Base-by-base conservation (phyloP, 371 early-diverging fungal species). In the Apophysomyces variabilis region DNA sequence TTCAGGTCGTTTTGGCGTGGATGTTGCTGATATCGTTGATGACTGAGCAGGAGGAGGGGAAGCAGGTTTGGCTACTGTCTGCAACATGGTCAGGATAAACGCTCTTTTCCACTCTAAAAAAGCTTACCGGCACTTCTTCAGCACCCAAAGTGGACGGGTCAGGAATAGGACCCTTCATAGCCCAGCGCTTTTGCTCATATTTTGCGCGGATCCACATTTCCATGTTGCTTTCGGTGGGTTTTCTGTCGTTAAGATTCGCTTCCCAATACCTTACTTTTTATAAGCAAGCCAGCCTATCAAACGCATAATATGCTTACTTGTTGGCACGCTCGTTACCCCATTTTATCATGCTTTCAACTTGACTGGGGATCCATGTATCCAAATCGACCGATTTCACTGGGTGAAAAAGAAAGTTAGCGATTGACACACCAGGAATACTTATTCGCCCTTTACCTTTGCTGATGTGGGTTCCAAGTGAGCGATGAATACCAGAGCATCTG, bases 321-420 rank as follows among this genome's bases (percentile, higher is more conserved):
- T 92, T 91, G 46, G 91, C 93, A 67, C 87, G 89, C 46, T 83
- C 91, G 70, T 95, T 95, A 39, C 95, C 95, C 93, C 94, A 92
- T 13, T 83, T 80, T 35, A 82, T 77, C 93, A 94, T 93, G 68
- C 84, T 91, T 72, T 90, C 89, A 37, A 94, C 85, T 71, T 95
- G 94, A 37, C 92, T 92, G 13, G 85, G 86, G n/a, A 93, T 89
- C 94, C 94, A 95, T 26, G 90, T 86, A 74, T 95, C 94, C 74
- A 94, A 74, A 70, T 93, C 93, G 32, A 92, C 90, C 13, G 91
- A 92, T 73, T 93, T 93, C 26, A 95, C 94, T 90, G 71, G 8
- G 38, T 26, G 32, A 26, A 26, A 26, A 45, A 67, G 43, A 45
- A 1, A 60, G 12, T 6, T 4, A 65, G 45, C 9, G 7, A 9